Percentiles rank a stretch among this genome's conserved stretches.
Conservation (phyloP, 345 rosid genomes). For the Salix arbutifolia region DNA sequence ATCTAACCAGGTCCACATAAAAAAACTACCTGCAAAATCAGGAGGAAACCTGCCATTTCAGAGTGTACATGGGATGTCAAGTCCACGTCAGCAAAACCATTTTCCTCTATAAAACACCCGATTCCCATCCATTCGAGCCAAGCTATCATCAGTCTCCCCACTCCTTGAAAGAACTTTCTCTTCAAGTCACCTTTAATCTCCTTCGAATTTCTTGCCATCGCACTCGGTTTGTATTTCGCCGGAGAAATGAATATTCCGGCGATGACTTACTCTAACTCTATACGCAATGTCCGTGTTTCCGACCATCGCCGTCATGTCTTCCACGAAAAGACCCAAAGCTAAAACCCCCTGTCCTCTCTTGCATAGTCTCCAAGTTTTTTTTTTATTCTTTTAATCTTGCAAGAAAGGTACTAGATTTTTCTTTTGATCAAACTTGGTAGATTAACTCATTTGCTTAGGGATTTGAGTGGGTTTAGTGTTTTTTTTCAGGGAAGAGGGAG, state of each 20-base stretch:
- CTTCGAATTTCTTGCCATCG: background rate
- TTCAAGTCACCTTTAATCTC: background rate
- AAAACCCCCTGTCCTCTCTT: background rate
- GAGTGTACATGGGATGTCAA: slow-evolving; percentile 2
- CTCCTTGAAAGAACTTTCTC: background rate
- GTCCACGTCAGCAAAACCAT: slow-evolving; percentile 36
- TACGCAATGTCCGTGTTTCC: slow-evolving; percentile 44
- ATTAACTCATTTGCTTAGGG: background rate
- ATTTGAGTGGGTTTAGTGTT: background rate
- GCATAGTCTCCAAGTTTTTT: slow-evolving; percentile 5
- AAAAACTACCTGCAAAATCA: background rate
- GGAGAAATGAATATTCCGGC: slow-evolving; percentile 53
- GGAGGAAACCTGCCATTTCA: slow-evolving; percentile 7
- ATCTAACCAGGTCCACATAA: background rate
- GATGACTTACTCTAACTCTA: slow-evolving; percentile 10
- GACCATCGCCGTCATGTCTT: slow-evolving; percentile 71
- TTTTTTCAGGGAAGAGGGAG: background rate
- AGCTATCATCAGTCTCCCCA: slow-evolving; percentile 11
- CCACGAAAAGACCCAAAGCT: slow-evolving; percentile 32
- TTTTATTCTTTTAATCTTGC: background rate
- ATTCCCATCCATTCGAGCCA: slow-evolving; percentile 15
- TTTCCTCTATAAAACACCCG: slow-evolving; percentile 36
- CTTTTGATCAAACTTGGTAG: background rate
- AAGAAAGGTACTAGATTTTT: background rate
- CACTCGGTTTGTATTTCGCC: slow-evolving; percentile 41